Evolutionary conservation across 2,329 filamentous ascomycete genomes (phyloP), one percentile per base, ranked within the genome.

Genomic region (Paecilomyces formosus): DNA sequence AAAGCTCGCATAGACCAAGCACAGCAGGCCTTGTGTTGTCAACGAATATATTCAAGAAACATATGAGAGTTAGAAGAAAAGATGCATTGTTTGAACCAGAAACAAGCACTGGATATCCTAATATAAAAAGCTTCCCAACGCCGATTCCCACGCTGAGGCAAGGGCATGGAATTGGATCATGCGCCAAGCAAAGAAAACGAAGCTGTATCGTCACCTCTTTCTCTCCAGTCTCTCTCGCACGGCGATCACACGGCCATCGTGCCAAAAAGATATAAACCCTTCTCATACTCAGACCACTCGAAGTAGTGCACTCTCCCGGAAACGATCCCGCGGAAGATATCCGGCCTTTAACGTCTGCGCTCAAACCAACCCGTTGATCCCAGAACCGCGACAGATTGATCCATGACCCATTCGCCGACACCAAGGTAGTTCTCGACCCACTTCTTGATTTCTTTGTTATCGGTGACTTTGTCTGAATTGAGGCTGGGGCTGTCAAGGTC

Each of bases 351-450:
- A 79, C 92, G 85, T 75, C 85, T 92, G 70, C 94, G 85, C 79
- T 97, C 92, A 74, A 99, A 99, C 78, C 87, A 99, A 60, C 88
- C 84, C 72, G 90, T 95, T 54, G 89, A 88, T 50, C 91, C 89
- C 72, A 96, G 90, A 58, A 97, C 85, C 49, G 92, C 92, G 31
- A 97, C 91, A 30, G 92, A 95, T 79, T 95, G 89, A 76, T 99
- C 94, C 92, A 99, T 96, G 64, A 97, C 89, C 85, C 92, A 96
- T 80, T 99, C 94, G 67, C 94, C 94, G 18, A 97, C 88, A 62
- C 91, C 91, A 51, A 97, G 86, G 75, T 97, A 97, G 73, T 88
- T 93, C 70, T 93, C 88, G 65, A 97, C 85, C 92, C 92, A 97
- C 70, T 87, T 88, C 73, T 88, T 88, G 66, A 94, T 76, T 62